phyloP scores from a whole-genome alignment of 2,329 filamentous ascomycete genomes.

The Fusarium sp. region DNA sequence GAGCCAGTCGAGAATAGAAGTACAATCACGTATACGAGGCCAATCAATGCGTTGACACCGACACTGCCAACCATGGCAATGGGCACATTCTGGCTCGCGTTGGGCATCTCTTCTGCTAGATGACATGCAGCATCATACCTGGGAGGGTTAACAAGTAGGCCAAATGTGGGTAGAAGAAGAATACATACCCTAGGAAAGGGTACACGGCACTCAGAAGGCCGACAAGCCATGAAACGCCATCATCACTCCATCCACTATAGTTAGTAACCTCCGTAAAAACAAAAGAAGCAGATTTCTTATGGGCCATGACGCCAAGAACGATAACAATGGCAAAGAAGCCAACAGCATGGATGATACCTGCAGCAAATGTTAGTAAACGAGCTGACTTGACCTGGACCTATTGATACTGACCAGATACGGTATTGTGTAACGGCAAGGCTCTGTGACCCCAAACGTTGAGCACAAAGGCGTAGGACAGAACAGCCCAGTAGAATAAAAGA shows the following conservation, averaged over 20 bases:
- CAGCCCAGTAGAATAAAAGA: conserved; percentile 60
- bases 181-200: conserved; percentile 50
- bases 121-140: conserved; percentile 53
- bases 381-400: too few species aligned
- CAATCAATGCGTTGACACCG: conserved; percentile 58
- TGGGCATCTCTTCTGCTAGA: conserved; percentile 50
- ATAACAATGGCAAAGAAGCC: conserved; percentile 48
- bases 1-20: conserved; percentile 57
- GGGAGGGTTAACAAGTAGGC: not conserved
- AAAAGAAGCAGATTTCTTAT: conserved; percentile 47
- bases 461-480: conserved; percentile 52
- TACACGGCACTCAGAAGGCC: conserved; percentile 50
- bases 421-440: conserved; percentile 53
- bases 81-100: conserved; percentile 50
- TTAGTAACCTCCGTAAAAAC: conserved; percentile 51
- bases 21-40: conserved; percentile 56
- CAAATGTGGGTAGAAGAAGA: fast-evolving
- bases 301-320: conserved; percentile 47
- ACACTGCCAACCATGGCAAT: conserved; percentile 52
- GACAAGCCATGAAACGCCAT: conserved; percentile 51
- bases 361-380: too few species aligned
- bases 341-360: conserved; percentile 45
- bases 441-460: conserved; percentile 58
- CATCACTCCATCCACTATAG: conserved; percentile 48
- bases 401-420: conserved; percentile 27